Percentiles rank a stretch among this genome's conserved stretches.
phyloP scores from a whole-genome alignment of 495 filamentous ascomycete genomes.

The Talaromyces stipitatus region DNA sequence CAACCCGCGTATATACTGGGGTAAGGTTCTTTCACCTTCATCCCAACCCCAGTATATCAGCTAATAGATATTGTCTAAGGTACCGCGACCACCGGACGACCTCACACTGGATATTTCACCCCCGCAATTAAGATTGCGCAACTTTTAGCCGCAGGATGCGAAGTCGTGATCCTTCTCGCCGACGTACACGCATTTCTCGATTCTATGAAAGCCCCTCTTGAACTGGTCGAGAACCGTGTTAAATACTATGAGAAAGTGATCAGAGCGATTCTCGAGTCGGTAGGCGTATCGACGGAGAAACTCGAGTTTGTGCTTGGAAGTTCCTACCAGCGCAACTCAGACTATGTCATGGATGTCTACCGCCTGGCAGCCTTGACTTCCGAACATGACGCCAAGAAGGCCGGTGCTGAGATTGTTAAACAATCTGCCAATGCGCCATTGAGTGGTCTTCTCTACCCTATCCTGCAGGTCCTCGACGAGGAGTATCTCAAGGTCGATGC shows the following conservation, averaged over 20 bases:
- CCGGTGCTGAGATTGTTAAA: slow-evolving; percentile 90
- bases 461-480: slow-evolving; percentile 86
- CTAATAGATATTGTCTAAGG: slow-evolving; percentile 29
- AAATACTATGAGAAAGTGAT: slow-evolving; percentile 66
- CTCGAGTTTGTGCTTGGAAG: slow-evolving; percentile 80
- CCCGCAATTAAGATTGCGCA: slow-evolving; percentile 83
- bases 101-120: slow-evolving; percentile 81
- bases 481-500: slow-evolving; percentile 79
- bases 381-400: slow-evolving; percentile 67
- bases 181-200: slow-evolving; percentile 74
- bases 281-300: slow-evolving; percentile 67
- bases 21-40: slow-evolving; percentile 15
- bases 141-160: slow-evolving; percentile 75
- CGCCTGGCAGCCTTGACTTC: slow-evolving; percentile 41
- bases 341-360: slow-evolving; percentile 38
- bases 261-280: slow-evolving; percentile 56
- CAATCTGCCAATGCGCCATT: slow-evolving; percentile 69
- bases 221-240: slow-evolving; percentile 72
- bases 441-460: slow-evolving; percentile 71
- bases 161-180: slow-evolving; percentile 73
- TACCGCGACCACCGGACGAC: slow-evolving; percentile 73
- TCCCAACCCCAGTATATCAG: slow-evolving; percentile 2
- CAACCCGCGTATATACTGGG: slow-evolving; percentile 78
- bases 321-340: slow-evolving; percentile 58
- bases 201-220: slow-evolving; percentile 77